Evolutionary conservation across 345 rosid species (phyloP).

Genomic region (Eucalyptus regnans): DNA sequence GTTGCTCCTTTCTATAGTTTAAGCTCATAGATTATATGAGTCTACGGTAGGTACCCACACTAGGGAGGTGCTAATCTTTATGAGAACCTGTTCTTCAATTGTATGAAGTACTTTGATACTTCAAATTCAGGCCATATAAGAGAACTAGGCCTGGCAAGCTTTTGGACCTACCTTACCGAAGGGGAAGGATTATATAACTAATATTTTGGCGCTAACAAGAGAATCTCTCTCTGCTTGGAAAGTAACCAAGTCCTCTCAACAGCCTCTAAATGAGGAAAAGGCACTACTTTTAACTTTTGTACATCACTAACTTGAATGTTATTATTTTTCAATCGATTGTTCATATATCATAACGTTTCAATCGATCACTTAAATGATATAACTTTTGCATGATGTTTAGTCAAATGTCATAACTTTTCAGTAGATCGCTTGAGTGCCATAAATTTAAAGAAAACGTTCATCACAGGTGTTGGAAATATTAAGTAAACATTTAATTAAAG

Average conservation of each 20-base stretch:
- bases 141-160: not conserved
- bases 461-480: not conserved
- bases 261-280: not conserved
- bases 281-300: not conserved
- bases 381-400: no score
- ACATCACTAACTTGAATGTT: not conserved
- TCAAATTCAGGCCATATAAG: not conserved
- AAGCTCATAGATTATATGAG: not conserved
- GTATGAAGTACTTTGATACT: not conserved
- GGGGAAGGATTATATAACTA: not conserved
- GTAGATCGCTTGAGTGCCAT: not conserved
- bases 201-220: not conserved
- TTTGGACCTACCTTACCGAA: not conserved
- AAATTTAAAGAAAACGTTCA: no score
- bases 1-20: not conserved
- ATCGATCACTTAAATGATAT: no score
- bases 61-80: not conserved
- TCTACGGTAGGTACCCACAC: not conserved
- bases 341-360: not conserved
- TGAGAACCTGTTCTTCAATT: not conserved
- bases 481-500: not conserved
- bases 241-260: not conserved
- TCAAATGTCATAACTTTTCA: no score
- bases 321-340: no score
- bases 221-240: not conserved